Conservation (phyloP, 148 eudicot species). For the Euryodendron excelsum region DNA sequence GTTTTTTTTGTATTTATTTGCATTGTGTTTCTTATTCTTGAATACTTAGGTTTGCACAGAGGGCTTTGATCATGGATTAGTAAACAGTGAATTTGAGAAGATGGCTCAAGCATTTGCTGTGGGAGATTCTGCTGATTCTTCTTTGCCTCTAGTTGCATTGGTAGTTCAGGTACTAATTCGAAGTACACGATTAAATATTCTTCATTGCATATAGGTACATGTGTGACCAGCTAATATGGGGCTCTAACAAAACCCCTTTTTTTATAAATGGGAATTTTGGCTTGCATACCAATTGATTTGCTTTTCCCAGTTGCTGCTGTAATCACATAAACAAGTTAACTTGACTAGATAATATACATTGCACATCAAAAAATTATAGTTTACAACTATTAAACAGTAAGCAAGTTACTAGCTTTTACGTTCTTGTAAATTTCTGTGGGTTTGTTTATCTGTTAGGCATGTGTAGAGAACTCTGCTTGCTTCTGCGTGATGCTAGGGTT, state of each 20-base stretch:
- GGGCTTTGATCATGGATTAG: conserved; percentile 52
- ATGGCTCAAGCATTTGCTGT: conserved; percentile 54
- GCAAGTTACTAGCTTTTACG: not conserved
- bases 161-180: conserved; percentile 64
- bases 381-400: not conserved
- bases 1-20: conserved; percentile 14
- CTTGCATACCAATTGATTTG: not conserved
- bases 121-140: conserved; percentile 54
- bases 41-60: conserved; percentile 54
- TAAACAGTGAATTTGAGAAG: conserved; percentile 55
- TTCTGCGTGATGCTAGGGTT: not conserved
- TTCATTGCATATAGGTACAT: not conserved
- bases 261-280: not conserved
- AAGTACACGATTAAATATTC: not conserved
- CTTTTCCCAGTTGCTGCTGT: not conserved
- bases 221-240: not conserved
- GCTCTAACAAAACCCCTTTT: not conserved
- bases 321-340: not conserved
- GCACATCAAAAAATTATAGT: not conserved
- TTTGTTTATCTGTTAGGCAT: not conserved
- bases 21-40: conserved; percentile 14
- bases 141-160: conserved; percentile 66
- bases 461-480: not conserved
- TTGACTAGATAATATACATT: not conserved
- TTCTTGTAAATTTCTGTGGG: not conserved